Conservation (phyloP, 208 protist species). For the Leishmania aethiopica region DNA sequence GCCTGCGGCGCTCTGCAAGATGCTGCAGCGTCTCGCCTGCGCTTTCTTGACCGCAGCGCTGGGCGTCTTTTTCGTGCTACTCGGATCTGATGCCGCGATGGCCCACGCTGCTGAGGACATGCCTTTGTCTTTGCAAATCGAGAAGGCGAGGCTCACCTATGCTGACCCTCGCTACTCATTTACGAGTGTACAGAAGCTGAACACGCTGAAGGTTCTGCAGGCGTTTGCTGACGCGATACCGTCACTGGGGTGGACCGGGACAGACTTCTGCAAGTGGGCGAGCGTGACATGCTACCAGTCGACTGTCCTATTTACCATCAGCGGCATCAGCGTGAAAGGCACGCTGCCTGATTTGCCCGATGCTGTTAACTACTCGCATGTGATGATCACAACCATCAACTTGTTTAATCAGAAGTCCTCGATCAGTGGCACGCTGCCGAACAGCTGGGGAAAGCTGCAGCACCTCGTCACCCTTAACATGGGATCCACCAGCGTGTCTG, state of each 20-base stretch:
- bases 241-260: slow-evolving; percentile 3
- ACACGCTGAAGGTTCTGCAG: slow-evolving; percentile 4
- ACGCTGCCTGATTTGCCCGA: slow-evolving; percentile 11
- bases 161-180: background rate
- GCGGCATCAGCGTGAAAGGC: background rate
- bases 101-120: background rate
- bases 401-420: background rate
- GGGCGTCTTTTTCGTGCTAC: background rate
- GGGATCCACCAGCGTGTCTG: background rate
- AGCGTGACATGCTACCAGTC: background rate
- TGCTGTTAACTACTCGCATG: slow-evolving; percentile 11
- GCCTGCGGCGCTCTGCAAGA: background rate
- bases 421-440: slow-evolving; percentile 7
- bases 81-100: background rate
- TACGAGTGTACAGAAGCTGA: background rate
- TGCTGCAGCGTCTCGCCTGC: background rate
- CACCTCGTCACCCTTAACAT: background rate
- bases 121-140: background rate
- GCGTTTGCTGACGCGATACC: slow-evolving; percentile 14
- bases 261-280: background rate
- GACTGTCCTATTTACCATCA: background rate
- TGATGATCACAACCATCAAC: slow-evolving; percentile 4
- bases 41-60: background rate
- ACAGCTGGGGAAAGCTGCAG: background rate
- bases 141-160: background rate